Evolutionary conservation across 2,329 filamentous ascomycete species (phyloP).

Genomic region (Dactylellina haptotyla): DNA sequence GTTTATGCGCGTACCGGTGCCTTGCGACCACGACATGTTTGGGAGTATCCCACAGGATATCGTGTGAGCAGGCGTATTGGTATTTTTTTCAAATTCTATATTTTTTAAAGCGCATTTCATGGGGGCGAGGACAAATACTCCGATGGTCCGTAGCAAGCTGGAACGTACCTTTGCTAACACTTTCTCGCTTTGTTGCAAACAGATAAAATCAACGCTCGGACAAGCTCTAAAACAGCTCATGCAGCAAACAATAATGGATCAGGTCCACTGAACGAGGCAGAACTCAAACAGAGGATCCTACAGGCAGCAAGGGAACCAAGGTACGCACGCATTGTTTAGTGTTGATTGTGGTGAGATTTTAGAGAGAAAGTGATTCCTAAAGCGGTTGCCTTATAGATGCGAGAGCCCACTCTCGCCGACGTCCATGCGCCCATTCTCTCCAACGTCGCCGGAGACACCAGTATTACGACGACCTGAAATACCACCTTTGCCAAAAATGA

Average conservation of each 20-base stretch:
- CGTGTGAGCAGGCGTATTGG: conserved; percentile 8
- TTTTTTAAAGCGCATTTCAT: conserved; percentile 16
- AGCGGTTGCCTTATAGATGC: conserved; percentile 33
- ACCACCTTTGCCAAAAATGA: conserved; percentile 43
- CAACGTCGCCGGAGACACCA: conserved; percentile 31
- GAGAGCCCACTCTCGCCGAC: conserved; percentile 50
- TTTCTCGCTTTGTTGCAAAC: conserved; percentile 16
- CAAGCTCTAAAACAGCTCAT: conserved; percentile 50
- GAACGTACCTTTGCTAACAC: conserved; percentile 28
- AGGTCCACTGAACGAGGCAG: conserved; percentile 46
- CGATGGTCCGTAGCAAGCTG: conserved; percentile 30
- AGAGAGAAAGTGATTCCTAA: conserved; percentile 19
- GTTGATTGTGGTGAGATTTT: conserved; percentile 12
- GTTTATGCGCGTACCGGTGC: conserved; percentile 23
- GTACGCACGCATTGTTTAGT: conserved; percentile 23
- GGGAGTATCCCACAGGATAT: conserved; percentile 15
- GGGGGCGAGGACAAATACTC: conserved; percentile 34
- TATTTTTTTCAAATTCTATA: no score
- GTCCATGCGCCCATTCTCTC: conserved; percentile 19
- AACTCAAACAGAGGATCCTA: conserved; percentile 49
- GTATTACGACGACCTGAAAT: conserved; percentile 51
- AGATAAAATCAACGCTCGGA: conserved; percentile 52
- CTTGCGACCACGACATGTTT: background rate
- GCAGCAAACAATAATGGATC: conserved; percentile 22
- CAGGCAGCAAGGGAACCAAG: conserved; percentile 51